Evolutionary conservation across 2,329 filamentous ascomycete species (phyloP).

Genomic region (Xylaria sp.): DNA sequence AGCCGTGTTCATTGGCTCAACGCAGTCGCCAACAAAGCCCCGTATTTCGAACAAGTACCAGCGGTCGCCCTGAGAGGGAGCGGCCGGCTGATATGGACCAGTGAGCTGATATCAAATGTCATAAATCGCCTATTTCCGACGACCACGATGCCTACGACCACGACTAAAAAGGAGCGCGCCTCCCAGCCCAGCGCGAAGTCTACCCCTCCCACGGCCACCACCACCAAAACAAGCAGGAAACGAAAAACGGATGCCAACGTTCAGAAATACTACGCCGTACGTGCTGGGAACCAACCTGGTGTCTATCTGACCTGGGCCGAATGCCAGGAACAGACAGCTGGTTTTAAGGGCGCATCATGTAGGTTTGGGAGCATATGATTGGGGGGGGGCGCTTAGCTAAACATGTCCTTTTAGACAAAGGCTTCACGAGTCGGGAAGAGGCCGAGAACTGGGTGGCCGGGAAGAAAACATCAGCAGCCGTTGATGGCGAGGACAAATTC

Average conservation of each 20-base stretch:
- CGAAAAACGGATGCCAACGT: conserved; percentile 58
- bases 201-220: conserved; percentile 21
- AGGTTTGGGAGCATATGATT: conserved; percentile 53
- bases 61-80: conserved; percentile 32
- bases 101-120: conserved; percentile 26
- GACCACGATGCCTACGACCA: conserved; percentile 43
- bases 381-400: conserved; percentile 16
- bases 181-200: conserved; percentile 33
- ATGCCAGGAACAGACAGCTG: conserved; percentile 69
- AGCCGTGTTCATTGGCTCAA: conserved; percentile 28
- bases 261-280: conserved; percentile 73
- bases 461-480: conserved; percentile 57
- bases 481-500: conserved; percentile 60
- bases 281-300: conserved; percentile 65
- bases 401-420: conserved; percentile 71
- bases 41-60: conserved; percentile 43
- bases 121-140: conserved; percentile 29
- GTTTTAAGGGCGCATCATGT: conserved; percentile 75
- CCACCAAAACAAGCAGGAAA: conserved; percentile 55
- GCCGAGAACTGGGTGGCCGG: conserved; percentile 82
- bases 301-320: conserved; percentile 72
- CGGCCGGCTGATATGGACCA: conserved; percentile 44
- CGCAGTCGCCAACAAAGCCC: conserved; percentile 43
- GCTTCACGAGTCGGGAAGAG: conserved; percentile 77
- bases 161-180: conserved; percentile 38